phyloP scores from a whole-genome alignment of 1,284 basidiomycete species.

The Puccinia triticina region DNA sequence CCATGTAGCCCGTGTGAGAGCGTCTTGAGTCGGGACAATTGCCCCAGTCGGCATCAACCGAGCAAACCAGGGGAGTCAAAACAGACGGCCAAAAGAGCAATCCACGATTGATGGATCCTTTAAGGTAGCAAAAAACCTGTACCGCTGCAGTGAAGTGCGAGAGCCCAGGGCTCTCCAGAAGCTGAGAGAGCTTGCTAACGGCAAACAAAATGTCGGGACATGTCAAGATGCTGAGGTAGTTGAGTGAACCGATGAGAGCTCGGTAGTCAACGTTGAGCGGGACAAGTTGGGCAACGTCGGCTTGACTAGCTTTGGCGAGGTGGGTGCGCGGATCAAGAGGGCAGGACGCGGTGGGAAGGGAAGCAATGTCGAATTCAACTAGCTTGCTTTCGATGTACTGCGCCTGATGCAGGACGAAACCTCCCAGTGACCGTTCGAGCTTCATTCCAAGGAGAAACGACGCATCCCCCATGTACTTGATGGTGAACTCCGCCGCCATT shows the following conservation, averaged over 20 bases:
- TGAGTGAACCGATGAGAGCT: not conserved
- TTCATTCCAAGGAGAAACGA: not conserved
- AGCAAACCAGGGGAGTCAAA: not conserved
- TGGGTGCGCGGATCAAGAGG: constrained; percentile 67
- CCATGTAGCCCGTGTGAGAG: not conserved
- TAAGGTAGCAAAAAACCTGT: not conserved
- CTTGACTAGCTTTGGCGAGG: constrained; percentile 59
- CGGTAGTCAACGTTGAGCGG: not conserved
- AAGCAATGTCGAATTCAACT: not conserved
- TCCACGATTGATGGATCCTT: not conserved
- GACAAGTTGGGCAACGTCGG: not conserved
- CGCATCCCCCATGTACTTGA: constrained; percentile 3
- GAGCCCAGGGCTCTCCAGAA: not conserved
- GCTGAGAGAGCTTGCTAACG: not conserved
- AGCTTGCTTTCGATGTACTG: not conserved
- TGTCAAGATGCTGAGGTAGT: not conserved
- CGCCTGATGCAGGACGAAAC: not conserved
- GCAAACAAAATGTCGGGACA: too few relatives aligned
- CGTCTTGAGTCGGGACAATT: not conserved
- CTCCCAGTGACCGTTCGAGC: not conserved
- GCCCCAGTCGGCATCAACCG: not conserved
- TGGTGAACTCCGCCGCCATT: not conserved
- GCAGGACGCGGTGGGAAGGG: not conserved
- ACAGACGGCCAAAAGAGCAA: not conserved
- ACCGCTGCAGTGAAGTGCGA: not conserved